phyloP scores from a whole-genome alignment of 2,329 filamentous ascomycete species.

The Coleophoma eucalyptorum region DNA sequence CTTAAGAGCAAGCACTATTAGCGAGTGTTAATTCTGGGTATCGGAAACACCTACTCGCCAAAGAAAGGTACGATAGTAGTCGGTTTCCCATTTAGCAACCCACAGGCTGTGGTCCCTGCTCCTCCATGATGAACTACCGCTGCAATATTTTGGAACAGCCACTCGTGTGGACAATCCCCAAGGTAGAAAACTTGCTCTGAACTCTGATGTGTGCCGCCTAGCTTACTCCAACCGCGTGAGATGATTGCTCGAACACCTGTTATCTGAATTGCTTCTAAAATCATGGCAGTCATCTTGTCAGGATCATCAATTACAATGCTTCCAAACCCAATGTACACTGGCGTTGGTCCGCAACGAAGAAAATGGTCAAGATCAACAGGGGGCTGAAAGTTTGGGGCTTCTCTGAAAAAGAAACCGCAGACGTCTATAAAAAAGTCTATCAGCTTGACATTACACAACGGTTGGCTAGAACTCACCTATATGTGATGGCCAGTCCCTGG shows the following conservation, averaged over 20 bases:
- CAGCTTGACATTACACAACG: too few relatives aligned
- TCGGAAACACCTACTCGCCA: conserved; percentile 34
- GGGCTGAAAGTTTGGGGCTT: conserved; percentile 33
- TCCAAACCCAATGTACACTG: conserved; percentile 54
- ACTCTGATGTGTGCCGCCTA: conserved; percentile 40
- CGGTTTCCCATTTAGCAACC: conserved; percentile 44
- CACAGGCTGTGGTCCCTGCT: conserved; percentile 54
- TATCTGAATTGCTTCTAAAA: conserved; percentile 42
- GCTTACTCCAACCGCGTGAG: conserved; percentile 49
- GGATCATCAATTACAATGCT: conserved; percentile 52
- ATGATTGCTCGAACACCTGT: conserved; percentile 48
- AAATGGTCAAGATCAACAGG: conserved; percentile 36
- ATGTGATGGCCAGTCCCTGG: conserved; percentile 33
- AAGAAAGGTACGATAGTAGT: conserved; percentile 55
- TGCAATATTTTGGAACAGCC: conserved; percentile 52
- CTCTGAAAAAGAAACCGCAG: conserved; percentile 42
- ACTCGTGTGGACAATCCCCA: conserved; percentile 52
- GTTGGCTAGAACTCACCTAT: conserved; percentile 21
- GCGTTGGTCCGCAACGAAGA: conserved; percentile 39
- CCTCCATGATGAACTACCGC: conserved; percentile 56
- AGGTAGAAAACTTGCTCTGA: conserved; percentile 41
- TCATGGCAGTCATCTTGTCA: conserved; percentile 34
- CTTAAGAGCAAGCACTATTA: conserved; percentile 4
- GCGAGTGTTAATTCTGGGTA: background rate
- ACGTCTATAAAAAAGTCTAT: conserved; percentile 17